Evolutionary conservation across 2,329 filamentous ascomycete species (phyloP).

Genomic region (Cytospora piceae): DNA sequence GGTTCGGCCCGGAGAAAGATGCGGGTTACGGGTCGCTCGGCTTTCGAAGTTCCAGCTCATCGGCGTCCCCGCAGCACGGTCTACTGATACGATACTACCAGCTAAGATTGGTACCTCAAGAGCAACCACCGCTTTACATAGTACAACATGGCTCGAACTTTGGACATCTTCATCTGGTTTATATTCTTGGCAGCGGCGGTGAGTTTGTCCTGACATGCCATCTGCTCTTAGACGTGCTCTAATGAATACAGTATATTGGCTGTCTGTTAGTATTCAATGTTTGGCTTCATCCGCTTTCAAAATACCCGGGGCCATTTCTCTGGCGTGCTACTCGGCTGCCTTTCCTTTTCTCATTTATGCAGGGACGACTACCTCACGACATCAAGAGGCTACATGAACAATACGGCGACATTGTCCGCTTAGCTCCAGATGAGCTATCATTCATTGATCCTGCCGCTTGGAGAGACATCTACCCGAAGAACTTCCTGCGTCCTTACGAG

Average conservation of each 20-base stretch:
- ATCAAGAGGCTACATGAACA: slow-evolving; percentile 37
- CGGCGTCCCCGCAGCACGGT: background rate
- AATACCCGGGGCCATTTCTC: slow-evolving; percentile 18
- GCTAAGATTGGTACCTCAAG: background rate
- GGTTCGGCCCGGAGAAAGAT: background rate
- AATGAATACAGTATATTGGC: background rate
- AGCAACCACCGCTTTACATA: background rate
- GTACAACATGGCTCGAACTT: background rate
- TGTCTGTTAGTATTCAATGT: slow-evolving; percentile 15
- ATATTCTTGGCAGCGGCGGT: background rate
- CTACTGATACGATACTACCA: background rate
- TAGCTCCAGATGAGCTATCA: slow-evolving; percentile 45
- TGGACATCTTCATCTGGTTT: background rate
- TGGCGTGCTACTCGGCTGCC: slow-evolving; percentile 22
- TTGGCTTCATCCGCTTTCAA: slow-evolving; percentile 19
- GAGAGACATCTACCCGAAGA: slow-evolving; percentile 44
- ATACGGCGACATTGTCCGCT: slow-evolving; percentile 46
- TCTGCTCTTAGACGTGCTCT: background rate
- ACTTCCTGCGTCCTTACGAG: slow-evolving; percentile 15
- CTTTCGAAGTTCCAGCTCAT: background rate
- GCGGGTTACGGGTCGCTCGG: background rate
- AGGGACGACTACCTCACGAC: slow-evolving; percentile 24
- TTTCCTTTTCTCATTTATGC: slow-evolving; percentile 5
- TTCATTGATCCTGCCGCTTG: slow-evolving; percentile 41
- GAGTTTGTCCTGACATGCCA: background rate